A percentile compares a stretch with the other conserved stretches of the same genome.
These are phyloP conservation scores for Kodamaea kaohsiungensis DNA, from an alignment of 805 yeast genomes.

Conservation along the genomic window DNA sequence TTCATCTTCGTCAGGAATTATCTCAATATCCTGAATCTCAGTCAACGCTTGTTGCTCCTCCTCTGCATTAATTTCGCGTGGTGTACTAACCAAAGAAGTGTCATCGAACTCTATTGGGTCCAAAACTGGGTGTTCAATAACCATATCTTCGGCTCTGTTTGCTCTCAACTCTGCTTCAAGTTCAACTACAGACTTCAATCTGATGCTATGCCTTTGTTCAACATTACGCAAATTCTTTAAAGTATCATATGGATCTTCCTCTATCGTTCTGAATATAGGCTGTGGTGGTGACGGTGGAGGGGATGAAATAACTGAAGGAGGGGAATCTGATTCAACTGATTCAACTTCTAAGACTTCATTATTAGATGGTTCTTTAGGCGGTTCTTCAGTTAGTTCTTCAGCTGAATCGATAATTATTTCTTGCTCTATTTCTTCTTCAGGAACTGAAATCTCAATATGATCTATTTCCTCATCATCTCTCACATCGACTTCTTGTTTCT, in stretches of 20 bases:
- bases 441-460: background rate
- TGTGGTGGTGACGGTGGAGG: conserved; percentile 4
- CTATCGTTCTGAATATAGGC: conserved; percentile 7
- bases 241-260: conserved; percentile 25
- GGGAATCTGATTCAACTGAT: background rate
- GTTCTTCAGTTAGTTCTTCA: background rate
- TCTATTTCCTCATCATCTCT: background rate
- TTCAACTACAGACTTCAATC: conserved; percentile 18
- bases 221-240: conserved; percentile 23
- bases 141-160: conserved; percentile 1
- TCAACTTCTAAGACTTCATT: background rate
- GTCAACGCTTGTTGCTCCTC: background rate
- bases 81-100: conserved; percentile 32
- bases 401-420: background rate
- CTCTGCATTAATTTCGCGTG: conserved; percentile 9
- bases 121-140: conserved; percentile 1
- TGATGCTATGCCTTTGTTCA: conserved; percentile 25
- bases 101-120: conserved; percentile 2
- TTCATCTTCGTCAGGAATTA: background rate
- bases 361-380: background rate
- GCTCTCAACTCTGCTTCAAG: conserved; percentile 17
- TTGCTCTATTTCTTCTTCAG: conserved; percentile 12
- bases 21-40: background rate
- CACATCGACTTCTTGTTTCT: background rate
- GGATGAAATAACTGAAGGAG: background rate